These are phyloP conservation scores for Cyberlindnera petersonii DNA, from an alignment of 805 yeast species.

Conservation along the genomic window DNA sequence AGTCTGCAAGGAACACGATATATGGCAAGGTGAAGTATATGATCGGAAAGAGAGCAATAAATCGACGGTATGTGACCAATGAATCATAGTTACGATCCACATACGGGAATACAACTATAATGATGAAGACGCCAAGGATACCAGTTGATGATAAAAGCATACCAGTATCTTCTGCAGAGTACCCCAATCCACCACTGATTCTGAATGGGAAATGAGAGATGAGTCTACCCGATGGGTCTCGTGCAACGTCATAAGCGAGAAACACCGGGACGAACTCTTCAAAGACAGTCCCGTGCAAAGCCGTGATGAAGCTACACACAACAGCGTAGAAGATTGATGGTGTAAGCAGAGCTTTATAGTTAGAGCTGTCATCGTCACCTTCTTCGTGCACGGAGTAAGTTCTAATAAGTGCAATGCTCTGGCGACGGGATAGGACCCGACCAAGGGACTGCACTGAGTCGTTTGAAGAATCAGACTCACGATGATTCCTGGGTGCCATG, in stretches of 20 bases:
- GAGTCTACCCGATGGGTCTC: constrained; percentile 24
- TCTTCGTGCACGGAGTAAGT: constrained; percentile 30
- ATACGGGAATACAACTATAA: constrained; percentile 47
- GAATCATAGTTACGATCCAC: constrained; percentile 47
- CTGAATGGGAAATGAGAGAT: constrained; percentile 43
- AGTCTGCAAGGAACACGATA: constrained; percentile 38
- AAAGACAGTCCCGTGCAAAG: constrained; percentile 46
- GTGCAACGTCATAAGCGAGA: constrained; percentile 37
- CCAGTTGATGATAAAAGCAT: constrained; percentile 49
- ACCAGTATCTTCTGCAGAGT: constrained; percentile 45
- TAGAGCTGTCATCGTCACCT: constrained; percentile 25
- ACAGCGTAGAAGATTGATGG: constrained; percentile 34
- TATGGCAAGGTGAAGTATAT: constrained; percentile 46
- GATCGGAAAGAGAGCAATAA: constrained; percentile 41
- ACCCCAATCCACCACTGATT: constrained; percentile 51
- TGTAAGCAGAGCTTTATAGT: constrained; percentile 27
- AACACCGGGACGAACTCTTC: constrained; percentile 55
- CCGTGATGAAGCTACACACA: constrained; percentile 37
- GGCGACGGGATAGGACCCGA: constrained; percentile 29
- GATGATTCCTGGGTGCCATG: background rate
- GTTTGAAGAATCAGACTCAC: constrained; percentile 6
- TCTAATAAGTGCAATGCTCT: constrained; percentile 31
- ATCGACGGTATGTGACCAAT: constrained; percentile 39
- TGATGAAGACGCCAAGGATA: constrained; percentile 46
- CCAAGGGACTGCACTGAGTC: constrained; percentile 28